Percentiles rank a stretch among this genome's conserved stretches.
These are phyloP conservation scores for Microbotryum scabiosae DNA, from an alignment of 1,284 basidiomycete species.

Conservation along the genomic window DNA sequence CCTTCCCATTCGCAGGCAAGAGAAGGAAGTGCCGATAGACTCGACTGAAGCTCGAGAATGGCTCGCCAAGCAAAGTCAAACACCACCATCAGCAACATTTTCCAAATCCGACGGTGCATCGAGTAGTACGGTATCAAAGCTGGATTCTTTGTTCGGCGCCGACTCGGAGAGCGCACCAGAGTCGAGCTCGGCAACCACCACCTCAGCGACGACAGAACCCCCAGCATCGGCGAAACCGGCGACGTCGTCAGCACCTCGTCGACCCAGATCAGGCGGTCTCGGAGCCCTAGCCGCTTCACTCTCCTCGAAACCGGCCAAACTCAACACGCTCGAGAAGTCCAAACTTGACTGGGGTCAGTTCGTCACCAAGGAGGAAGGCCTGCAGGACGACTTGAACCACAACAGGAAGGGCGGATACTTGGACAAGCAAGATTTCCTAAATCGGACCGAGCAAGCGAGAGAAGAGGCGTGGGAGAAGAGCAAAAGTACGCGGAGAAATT, in stretches of 20 bases:
- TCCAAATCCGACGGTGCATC: not conserved
- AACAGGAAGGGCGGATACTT: slow-evolving; percentile 66
- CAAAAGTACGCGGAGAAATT: slow-evolving; percentile 1
- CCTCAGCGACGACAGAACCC: not conserved
- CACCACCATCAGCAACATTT: not conserved
- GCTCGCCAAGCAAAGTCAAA: slow-evolving; percentile 49
- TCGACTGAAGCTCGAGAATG: slow-evolving; percentile 64
- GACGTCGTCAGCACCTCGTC: not conserved
- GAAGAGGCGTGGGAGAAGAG: slow-evolving; percentile 46
- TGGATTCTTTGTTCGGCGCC: slow-evolving; percentile 60
- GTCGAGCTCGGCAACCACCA: not conserved
- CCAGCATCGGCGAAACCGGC: not conserved
- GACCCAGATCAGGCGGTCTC: slow-evolving; percentile 46
- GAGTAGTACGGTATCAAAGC: slow-evolving; percentile 52
- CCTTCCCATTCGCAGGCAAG: too few relatives aligned
- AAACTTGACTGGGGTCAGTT: slow-evolving; percentile 64
- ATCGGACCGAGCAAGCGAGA: slow-evolving; percentile 60
- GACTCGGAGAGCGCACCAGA: slow-evolving; percentile 53
- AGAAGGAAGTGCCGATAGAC: slow-evolving; percentile 59
- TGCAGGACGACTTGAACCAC: slow-evolving; percentile 59
- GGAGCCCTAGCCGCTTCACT: slow-evolving; percentile 52
- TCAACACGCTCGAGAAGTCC: slow-evolving; percentile 70
- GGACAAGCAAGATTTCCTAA: slow-evolving; percentile 69
- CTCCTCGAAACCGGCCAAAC: slow-evolving; percentile 58
- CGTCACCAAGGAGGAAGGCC: slow-evolving; percentile 41